Conservation (phyloP, 164 flowering plant genomes). For the Magnolia officinalis region DNA sequence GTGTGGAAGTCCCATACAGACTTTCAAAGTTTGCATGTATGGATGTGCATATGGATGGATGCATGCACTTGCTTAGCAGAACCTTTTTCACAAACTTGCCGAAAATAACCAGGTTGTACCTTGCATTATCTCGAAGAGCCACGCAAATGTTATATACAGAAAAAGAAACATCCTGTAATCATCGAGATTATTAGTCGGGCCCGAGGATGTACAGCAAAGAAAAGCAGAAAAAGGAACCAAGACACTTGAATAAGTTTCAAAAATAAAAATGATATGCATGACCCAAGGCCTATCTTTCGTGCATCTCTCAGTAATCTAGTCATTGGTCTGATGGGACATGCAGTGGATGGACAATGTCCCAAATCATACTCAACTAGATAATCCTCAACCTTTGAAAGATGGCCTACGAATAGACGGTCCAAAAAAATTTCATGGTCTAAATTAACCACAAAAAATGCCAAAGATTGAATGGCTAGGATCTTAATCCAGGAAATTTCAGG, state of each 20-base stretch:
- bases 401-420: too few relatives aligned
- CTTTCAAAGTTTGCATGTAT: too few relatives aligned
- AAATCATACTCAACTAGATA: too few relatives aligned
- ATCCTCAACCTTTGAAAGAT: too few relatives aligned
- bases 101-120: not conserved
- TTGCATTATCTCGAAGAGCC: conserved; percentile 1
- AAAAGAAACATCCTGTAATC: conserved; percentile 28
- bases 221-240: not conserved
- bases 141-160: conserved; percentile 28
- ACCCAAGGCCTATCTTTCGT: not conserved
- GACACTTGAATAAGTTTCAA: not conserved
- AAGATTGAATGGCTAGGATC: not conserved
- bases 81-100: not conserved
- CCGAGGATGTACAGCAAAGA: not conserved
- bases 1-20: not conserved
- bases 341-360: not conserved
- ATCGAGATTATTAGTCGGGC: not conserved
- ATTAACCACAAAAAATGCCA: not conserved
- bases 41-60: too few relatives aligned
- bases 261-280: not conserved
- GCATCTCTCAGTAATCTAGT: not conserved
- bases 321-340: not conserved
- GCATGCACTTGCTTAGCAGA: too few relatives aligned
- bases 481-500: not conserved
- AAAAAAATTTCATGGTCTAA: not conserved